Base-by-base conservation (phyloP, 805 yeast genomes). In the Ogataea haglerorum region DNA sequence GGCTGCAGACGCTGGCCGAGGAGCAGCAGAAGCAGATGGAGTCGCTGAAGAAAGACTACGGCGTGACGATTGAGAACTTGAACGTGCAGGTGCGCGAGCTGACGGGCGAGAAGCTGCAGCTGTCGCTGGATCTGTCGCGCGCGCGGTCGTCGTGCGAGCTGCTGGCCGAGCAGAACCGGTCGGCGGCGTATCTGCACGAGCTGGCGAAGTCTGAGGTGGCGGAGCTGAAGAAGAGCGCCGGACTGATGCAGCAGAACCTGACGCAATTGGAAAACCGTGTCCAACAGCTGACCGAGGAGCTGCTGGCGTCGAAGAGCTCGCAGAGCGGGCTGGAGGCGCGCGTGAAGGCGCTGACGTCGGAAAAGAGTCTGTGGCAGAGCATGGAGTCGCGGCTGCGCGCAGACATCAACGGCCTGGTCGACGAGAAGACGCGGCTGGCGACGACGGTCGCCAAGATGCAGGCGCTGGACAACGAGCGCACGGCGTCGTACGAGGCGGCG, bases 361-460 rank as follows among this genome's bases (percentile, higher is more conserved):
- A 85, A 49, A 76, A 71, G 42, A 63, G 68, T 4, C 54, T 79
- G 30, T 70, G 78, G 69, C 60, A 66, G 28, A 53, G 75, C 0
- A 52, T 73, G 10, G 81, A 79, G 47, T 58, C 63, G 13, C 65
- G 82, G 9, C 58, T 85, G 22, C 64, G 71, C 23, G 63, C 64
- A 10, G 87, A 84, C 46, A 69, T 79, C 30, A 61, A 64, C 6
- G 72, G 68, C 21, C 61, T 85, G 40, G 63, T 70, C 32, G 70
- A 71, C 3, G 95, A 88, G 54, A 79, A 76, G 51, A 60, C 72
- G 5, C 71, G 76, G 38, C 63, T 86, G 29, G 80, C 73, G 49
- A 70, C 75, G 3, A 66, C 80, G 43, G 70, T 85, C 8, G 58
- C 73, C 6, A 82, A 74, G 51, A 62, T 86, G 32, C 91, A 85